Evolutionary conservation across 148 eudicot species (phyloP), one percentile per base, ranked within the genome.

Genomic region (Arbutus unedo): DNA sequence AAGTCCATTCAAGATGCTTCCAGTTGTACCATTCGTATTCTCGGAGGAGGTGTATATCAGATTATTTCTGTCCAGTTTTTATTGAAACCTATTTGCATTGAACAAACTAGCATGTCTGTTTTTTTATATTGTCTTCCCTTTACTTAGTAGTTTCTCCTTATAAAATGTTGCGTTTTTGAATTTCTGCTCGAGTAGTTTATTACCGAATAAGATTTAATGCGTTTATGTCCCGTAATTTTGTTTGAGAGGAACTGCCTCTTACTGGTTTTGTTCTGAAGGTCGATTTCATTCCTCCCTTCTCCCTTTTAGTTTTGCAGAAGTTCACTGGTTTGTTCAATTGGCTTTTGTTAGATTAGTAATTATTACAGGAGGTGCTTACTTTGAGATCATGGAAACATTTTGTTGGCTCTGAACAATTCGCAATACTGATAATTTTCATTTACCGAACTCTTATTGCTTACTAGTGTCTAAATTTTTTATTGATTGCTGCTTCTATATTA

Each of bases 1-100:
- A 90, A 90, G 81, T 83, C 91, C 15, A 87, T 90, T 68, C 89
- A 90, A 82, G 92, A 90, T 80, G 81, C 81, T 74, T 90, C 92
- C 18, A 55, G 78, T 67, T 90, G 92, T 84, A 81, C 41, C 43
- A 84, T 90, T 60, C 87, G 92, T 77, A 87, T 90, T 53, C 88
- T 84, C 53, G 89, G 92, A 67, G 86, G 76, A 90, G 92, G 92
- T 90, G 59, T 72, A 49, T 48, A 31, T 54, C 55, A 64, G 70
- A 79, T 57, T 7, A 56, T 45, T 4, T n/a, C 25, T 68, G 11
- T 10, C 18, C 68, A 81, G 19, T 31, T 5, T 10, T n/a, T 6
- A 41, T 80, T 53, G 68, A 43, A 48, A 53, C 75, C 38, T 31
- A 31, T 31, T 79, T 64, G 57, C 43, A 66, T 31, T 47, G 5